Conservation (phyloP, 129 eudicot species). For the Helianthus tuberosus region DNA sequence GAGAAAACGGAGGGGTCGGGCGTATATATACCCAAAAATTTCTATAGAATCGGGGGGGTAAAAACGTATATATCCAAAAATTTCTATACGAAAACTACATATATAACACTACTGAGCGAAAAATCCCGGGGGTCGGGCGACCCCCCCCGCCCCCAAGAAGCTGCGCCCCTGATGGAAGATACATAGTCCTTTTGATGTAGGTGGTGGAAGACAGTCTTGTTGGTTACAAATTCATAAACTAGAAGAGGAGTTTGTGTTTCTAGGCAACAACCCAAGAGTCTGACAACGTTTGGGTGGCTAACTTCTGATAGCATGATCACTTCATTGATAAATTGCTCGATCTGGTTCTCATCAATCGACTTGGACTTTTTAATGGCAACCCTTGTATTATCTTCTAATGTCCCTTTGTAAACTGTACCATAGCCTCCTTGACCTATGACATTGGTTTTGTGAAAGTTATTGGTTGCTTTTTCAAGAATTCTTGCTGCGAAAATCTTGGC, state of each 20-base stretch:
- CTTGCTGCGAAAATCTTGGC: neutral
- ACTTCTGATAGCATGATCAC: neutral
- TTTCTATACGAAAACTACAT: too few species aligned
- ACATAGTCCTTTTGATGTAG: neutral
- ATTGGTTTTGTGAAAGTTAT: slow-evolving; percentile 5
- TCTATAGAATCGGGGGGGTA: too few species aligned
- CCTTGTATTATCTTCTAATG: neutral
- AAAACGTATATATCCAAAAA: too few species aligned
- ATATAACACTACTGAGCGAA: too few species aligned
- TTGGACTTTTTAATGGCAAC: neutral
- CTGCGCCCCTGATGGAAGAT: neutral
- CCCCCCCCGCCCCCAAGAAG: too few species aligned
- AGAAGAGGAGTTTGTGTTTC: slow-evolving; percentile 1
- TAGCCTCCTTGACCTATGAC: slow-evolving; percentile 15
- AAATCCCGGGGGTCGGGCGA: too few species aligned
- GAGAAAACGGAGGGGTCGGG: too few species aligned
- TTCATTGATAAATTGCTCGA: slow-evolving; percentile 1
- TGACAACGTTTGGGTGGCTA: slow-evolving; percentile 1
- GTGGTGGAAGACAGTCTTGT: slow-evolving; percentile 2
- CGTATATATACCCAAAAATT: too few species aligned
- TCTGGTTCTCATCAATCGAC: slow-evolving; percentile 1
- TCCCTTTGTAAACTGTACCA: neutral
- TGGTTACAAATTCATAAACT: slow-evolving; percentile 2
- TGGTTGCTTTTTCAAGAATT: neutral
- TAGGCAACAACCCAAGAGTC: slow-evolving; percentile 2